Conservation (phyloP, 192 early-diverging fungal species). For the Coemansia javaensis region DNA sequence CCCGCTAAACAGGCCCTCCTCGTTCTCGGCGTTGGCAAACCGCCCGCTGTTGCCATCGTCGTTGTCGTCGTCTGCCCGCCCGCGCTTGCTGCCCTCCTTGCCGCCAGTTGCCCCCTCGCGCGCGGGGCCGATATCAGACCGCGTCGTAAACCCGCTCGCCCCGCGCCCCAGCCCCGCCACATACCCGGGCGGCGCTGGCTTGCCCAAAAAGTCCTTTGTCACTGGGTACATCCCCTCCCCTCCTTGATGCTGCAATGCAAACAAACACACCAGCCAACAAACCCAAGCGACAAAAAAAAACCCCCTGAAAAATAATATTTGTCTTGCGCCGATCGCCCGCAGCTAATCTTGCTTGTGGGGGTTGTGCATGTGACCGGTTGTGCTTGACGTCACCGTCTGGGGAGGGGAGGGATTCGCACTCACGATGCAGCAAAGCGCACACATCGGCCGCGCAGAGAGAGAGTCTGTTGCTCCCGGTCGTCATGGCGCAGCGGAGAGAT, state of each 20-base stretch:
- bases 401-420: too few relatives aligned
- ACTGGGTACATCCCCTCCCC: conserved; percentile 34
- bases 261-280: not conserved
- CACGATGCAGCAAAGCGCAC: too few relatives aligned
- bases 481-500: too few relatives aligned
- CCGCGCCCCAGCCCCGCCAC: conserved; percentile 96
- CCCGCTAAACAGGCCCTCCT: conserved; percentile 81
- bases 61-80: conserved; percentile 2
- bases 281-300: not conserved
- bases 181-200: conserved; percentile 91
- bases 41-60: conserved; percentile 5
- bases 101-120: conserved; percentile 58
- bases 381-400: too few relatives aligned
- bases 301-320: too few relatives aligned
- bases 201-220: conserved; percentile 86
- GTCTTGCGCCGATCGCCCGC: too few relatives aligned
- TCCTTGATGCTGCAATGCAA: too few relatives aligned
- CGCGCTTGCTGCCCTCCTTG: not conserved
- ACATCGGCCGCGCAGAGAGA: too few relatives aligned
- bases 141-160: conserved; percentile 96
- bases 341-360: too few relatives aligned
- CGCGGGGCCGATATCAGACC: conserved; percentile 96
- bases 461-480: too few relatives aligned
- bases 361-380: too few relatives aligned
- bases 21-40: conserved; percentile 90